Evolutionary conservation across 306 rosid species (phyloP).

Genomic region (Castanospermum australe): DNA sequence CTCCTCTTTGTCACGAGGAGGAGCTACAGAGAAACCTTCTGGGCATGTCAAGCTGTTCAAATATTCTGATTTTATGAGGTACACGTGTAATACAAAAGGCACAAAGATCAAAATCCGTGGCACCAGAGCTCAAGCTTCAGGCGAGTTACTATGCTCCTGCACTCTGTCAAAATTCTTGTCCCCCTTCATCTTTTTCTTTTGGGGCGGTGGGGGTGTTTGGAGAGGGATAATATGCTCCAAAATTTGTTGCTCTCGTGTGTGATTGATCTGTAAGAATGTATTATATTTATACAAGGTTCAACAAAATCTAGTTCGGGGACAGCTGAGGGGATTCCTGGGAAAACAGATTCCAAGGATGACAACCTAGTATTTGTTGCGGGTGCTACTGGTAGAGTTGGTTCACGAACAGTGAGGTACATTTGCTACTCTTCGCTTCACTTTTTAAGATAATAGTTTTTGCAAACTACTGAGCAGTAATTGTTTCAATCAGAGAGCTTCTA

Average conservation of each 20-base stretch:
- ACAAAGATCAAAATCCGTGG: conserved; percentile 5
- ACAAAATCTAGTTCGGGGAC: conserved; percentile 35
- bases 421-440: background rate
- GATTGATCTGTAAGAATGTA: conserved; percentile 25
- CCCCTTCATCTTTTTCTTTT: background rate
- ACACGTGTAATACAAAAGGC: conserved; percentile 29
- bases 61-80: conserved; percentile 37
- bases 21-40: conserved; percentile 36
- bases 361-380: conserved; percentile 96
- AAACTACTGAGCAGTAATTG: conserved; percentile 21
- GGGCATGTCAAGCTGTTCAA: conserved; percentile 39
- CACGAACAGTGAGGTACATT: conserved; percentile 84
- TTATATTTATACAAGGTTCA: conserved; percentile 41
- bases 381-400: conserved; percentile 95
- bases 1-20: conserved; percentile 44
- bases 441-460: background rate
- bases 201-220: background rate
- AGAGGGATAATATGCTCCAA: background rate
- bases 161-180: background rate
- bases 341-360: conserved; percentile 56
- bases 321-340: conserved; percentile 42
- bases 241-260: conserved; percentile 8
- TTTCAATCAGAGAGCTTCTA: conserved; percentile 82
- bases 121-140: conserved; percentile 65
- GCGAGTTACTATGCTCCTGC: conserved; percentile 35